Percentiles rank a stretch among this genome's conserved stretches.
phyloP scores from a whole-genome alignment of 202 grass and related monocot genomes.

The Panicum hallii region DNA sequence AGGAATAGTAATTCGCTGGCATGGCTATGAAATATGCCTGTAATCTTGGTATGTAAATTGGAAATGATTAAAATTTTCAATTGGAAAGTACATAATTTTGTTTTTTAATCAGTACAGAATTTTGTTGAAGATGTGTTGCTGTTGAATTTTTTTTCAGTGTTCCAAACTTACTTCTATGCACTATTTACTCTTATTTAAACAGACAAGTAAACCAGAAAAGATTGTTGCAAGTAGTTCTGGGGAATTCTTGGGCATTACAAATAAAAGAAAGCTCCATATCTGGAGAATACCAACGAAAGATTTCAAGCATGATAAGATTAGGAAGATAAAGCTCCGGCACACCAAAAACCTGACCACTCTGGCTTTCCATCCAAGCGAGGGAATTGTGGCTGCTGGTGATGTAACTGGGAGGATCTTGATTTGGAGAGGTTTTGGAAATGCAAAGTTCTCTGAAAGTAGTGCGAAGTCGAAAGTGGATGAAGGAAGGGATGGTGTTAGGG shows the following conservation, averaged over 20 bases:
- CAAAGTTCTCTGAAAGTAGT: conserved; percentile 51
- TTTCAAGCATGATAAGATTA: conserved; percentile 68
- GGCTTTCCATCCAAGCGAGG: conserved; percentile 83
- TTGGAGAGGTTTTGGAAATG: conserved; percentile 81
- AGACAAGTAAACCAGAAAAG: conserved; percentile 70
- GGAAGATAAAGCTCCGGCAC: conserved; percentile 87
- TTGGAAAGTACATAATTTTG: not conserved
- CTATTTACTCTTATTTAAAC: conserved; percentile 40
- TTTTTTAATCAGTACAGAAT: no score
- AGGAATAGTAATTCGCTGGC: not conserved
- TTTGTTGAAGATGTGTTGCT: not conserved
- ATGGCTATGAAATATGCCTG: not conserved
- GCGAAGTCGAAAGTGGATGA: conserved; percentile 50
- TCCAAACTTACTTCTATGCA: not conserved
- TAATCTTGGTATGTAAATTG: not conserved
- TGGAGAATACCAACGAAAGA: conserved; percentile 70
- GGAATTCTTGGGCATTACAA: conserved; percentile 73
- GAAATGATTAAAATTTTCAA: not conserved
- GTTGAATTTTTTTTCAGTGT: not conserved
- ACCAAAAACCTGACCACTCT: conserved; percentile 65
- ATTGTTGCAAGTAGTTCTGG: conserved; percentile 65
- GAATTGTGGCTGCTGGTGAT: conserved; percentile 85
- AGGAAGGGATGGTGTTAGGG: conserved; percentile 76
- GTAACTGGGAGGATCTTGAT: conserved; percentile 77
- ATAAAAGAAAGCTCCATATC: conserved; percentile 68